Conservation (phyloP, 352 stramenopile genomes). For the Phytophthora chlamydospora region DNA sequence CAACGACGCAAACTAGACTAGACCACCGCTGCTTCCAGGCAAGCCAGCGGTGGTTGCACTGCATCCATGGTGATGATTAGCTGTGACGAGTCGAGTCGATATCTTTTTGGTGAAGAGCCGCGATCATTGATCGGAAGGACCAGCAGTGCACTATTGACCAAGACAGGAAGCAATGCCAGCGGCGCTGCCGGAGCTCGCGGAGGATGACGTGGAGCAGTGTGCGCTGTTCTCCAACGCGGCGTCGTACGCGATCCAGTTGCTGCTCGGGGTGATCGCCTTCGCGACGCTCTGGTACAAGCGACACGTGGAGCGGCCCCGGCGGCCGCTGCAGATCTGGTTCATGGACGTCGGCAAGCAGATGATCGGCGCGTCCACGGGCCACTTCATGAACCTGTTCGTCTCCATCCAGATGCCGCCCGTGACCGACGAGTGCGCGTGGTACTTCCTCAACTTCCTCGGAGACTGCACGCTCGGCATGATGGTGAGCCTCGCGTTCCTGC, state of each 20-base stretch:
- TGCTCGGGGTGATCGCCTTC: constrained; percentile 70
- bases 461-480: constrained; percentile 86
- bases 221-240: constrained; percentile 70
- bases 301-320: constrained; percentile 72
- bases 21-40: no score
- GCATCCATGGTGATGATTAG: neutral
- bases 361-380: constrained; percentile 66
- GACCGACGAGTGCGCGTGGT: constrained; percentile 87
- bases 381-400: constrained; percentile 79
- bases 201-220: constrained; percentile 44
- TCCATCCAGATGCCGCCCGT: constrained; percentile 75
- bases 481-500: constrained; percentile 76
- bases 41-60: no score
- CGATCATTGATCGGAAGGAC: constrained; percentile 14
- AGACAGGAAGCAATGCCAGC: constrained; percentile 3
- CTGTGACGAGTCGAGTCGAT: constrained; percentile 16
- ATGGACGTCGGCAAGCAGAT: constrained; percentile 88
- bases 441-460: constrained; percentile 86
- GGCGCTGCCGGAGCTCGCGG: constrained; percentile 25
- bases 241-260: constrained; percentile 73
- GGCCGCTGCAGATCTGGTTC: constrained; percentile 75
- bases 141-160: constrained; percentile 1
- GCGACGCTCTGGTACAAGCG: constrained; percentile 87
- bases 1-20: no score
- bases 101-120: constrained; percentile 32